These are phyloP conservation scores for Aplosporella prunicola DNA, from an alignment of 2,329 filamentous ascomycete genomes.

Conservation along the genomic window DNA sequence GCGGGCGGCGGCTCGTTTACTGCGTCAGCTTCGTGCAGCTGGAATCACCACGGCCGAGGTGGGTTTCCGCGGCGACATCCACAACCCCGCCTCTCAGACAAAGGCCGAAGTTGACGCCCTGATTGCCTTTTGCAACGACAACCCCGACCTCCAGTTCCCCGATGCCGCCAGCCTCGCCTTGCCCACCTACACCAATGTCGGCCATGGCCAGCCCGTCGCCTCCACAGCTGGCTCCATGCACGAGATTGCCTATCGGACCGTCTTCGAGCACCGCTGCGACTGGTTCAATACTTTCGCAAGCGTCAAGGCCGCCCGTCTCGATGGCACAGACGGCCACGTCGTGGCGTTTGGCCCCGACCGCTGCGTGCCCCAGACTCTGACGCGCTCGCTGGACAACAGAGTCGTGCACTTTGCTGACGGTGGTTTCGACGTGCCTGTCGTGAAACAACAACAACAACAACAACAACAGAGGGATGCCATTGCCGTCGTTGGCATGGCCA, in stretches of 20 bases:
- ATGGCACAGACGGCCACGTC: conserved; percentile 11
- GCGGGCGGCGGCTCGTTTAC: too few relatives aligned
- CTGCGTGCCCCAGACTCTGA: conserved; percentile 25
- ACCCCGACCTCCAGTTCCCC: conserved; percentile 13
- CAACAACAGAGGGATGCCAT: too few relatives aligned
- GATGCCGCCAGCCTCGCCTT: conserved; percentile 18
- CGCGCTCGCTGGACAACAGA: conserved; percentile 17
- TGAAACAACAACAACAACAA: too few relatives aligned
- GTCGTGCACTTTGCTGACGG: conserved; percentile 7
- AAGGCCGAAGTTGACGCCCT: conserved; percentile 2
- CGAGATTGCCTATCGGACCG: conserved; percentile 22
- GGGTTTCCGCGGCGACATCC: too few relatives aligned
- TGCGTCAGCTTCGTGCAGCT: conserved; percentile 3
- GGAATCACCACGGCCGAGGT: conserved; percentile 7
- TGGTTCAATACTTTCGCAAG: conserved; percentile 31
- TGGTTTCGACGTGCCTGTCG: background rate
- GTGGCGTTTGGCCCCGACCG: conserved; percentile 31
- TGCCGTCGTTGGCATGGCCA: conserved; percentile 6
- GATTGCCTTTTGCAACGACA: conserved; percentile 11
- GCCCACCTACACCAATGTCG: conserved; percentile 17
- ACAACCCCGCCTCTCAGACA: too few relatives aligned
- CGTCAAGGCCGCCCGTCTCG: conserved; percentile 9
- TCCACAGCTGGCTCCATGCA: conserved; percentile 18
- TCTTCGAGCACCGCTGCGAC: conserved; percentile 25
- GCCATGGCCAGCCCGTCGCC: conserved; percentile 13